Conservation (phyloP, 2,329 filamentous ascomycete species). For the Macrophomina pseudophaseolina region DNA sequence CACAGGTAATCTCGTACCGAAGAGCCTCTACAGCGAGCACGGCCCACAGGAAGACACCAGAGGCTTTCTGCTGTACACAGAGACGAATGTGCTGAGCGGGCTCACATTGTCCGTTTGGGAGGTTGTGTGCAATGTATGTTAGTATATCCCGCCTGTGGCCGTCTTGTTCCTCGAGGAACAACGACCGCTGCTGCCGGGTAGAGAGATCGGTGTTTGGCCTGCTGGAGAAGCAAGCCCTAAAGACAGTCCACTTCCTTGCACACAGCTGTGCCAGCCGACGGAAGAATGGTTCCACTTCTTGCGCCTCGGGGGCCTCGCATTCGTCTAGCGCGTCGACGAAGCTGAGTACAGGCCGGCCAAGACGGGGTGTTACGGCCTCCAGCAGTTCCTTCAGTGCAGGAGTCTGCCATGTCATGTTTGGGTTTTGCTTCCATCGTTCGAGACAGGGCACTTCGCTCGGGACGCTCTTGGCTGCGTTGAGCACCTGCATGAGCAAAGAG, state of each 20-base stretch:
- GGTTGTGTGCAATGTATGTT: conserved; percentile 32
- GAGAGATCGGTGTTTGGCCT: conserved; percentile 55
- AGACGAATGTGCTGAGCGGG: conserved; percentile 33
- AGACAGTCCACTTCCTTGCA: neutral
- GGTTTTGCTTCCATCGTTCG: neutral
- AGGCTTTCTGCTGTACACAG: conserved; percentile 45
- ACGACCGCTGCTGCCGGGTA: conserved; percentile 34
- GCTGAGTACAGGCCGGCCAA: conserved; percentile 31
- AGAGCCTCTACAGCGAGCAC: conserved; percentile 53
- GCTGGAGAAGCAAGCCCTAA: conserved; percentile 54
- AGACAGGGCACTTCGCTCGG: conserved; percentile 21
- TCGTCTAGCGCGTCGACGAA: conserved; percentile 57
- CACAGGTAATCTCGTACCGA: conserved; percentile 47
- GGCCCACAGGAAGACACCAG: conserved; percentile 55
- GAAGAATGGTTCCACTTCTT: conserved; percentile 53
- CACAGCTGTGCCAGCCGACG: conserved; percentile 44
- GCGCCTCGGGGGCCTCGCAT: conserved; percentile 50
- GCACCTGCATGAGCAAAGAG: conserved; percentile 36
- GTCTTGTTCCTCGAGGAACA: conserved; percentile 44
- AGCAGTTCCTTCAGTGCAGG: conserved; percentile 32
- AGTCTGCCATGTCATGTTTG: neutral
- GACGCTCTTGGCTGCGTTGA: conserved; percentile 29
- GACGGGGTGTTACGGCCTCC: conserved; percentile 29
- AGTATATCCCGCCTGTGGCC: conserved; percentile 46
- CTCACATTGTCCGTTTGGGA: conserved; percentile 34